Evolutionary conservation across 257 asterid species (phyloP), one percentile per base, ranked within the genome.

Genomic region (Ehretia macrophylla): DNA sequence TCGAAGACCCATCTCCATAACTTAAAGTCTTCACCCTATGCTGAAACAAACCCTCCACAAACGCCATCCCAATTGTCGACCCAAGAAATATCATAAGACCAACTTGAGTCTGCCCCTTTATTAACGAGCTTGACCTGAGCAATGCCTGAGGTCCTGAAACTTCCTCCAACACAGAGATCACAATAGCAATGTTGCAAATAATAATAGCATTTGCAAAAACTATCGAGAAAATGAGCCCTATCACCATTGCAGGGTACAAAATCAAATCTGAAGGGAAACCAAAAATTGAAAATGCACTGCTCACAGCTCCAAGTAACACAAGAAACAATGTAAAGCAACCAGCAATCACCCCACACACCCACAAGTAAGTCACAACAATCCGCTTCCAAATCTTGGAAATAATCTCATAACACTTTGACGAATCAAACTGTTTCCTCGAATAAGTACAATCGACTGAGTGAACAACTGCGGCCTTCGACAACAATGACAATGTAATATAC

Each of bases 1-100:
- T 79, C 4, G 97, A 88, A 49, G 99, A 84, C 39, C 95, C 97
- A 69, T 88, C 89, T 54, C 95, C 99, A 67, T 92, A 86, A 61
- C 97, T 88, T 58, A 92, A 51, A n/a, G 86, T 81, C 79, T 85
- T 92, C 58, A 88, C 96, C 69, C 99, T 72, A 67, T 92, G 97
- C 78, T 88, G 95, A 65, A 86, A 92, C 40, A 92, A 68, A n/a
- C 94, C 95, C 80, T 92, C 94, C 66, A 86, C 95, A 32, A 92
- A 77, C 17, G 94, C 86, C 94, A 81, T 71, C 50, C 97, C 99
- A 17, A 88, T 81, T 0, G 97, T 92, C 11, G 99, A 88, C 16
- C 90, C 90, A 32, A 92, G 89, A 75, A 86, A 88, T 76, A 92
- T 86, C 83, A 85, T 56, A 5, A 92, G 82, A 50, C 99, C 99